Percentiles rank a stretch among this genome's conserved stretches.
phyloP scores from a whole-genome alignment of 208 protist species.

The Crithidia acanthocephali region DNA sequence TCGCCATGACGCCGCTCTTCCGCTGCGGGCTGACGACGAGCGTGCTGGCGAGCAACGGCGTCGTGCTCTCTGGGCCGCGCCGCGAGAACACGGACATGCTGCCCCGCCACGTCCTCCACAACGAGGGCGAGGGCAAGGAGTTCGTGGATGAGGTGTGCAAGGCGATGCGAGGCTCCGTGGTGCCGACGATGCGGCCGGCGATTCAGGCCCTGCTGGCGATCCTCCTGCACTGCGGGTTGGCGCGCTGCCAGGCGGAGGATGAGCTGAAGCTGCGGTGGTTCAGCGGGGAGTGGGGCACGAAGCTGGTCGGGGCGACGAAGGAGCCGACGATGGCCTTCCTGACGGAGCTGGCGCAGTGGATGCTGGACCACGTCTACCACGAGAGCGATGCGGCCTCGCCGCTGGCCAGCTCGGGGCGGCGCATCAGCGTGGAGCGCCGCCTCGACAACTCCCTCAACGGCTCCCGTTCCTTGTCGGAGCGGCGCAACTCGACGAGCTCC shows the following conservation, averaged over 20 bases:
- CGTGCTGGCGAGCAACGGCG: constrained; percentile 46
- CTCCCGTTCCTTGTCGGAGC: constrained; percentile 69
- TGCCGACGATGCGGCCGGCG: constrained; percentile 81
- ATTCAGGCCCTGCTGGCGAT: constrained; percentile 83
- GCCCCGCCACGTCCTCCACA: constrained; percentile 62
- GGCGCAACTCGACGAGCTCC: constrained; percentile 52
- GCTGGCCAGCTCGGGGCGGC: constrained; percentile 29
- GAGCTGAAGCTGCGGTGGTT: constrained; percentile 90
- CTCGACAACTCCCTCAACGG: constrained; percentile 47
- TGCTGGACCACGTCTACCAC: constrained; percentile 59
- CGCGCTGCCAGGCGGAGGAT: constrained; percentile 67
- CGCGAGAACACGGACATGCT: constrained; percentile 34
- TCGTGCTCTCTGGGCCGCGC: constrained; percentile 48
- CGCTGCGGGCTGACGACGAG: constrained; percentile 68
- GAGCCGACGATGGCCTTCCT: constrained; percentile 64
- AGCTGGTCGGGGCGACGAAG: constrained; percentile 70
- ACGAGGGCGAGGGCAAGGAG: constrained; percentile 56
- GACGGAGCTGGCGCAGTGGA: constrained; percentile 70
- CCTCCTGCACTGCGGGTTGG: constrained; percentile 78
- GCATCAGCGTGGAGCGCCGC: constrained; percentile 36
- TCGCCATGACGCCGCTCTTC: constrained; percentile 61
- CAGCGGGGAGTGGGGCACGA: constrained; percentile 85
- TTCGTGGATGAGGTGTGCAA: constrained; percentile 73
- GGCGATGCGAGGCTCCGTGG: constrained; percentile 71
- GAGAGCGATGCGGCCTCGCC: constrained; percentile 28